Base-by-base conservation (phyloP, 345 rosid species). In the Nasturtium officinale region DNA sequence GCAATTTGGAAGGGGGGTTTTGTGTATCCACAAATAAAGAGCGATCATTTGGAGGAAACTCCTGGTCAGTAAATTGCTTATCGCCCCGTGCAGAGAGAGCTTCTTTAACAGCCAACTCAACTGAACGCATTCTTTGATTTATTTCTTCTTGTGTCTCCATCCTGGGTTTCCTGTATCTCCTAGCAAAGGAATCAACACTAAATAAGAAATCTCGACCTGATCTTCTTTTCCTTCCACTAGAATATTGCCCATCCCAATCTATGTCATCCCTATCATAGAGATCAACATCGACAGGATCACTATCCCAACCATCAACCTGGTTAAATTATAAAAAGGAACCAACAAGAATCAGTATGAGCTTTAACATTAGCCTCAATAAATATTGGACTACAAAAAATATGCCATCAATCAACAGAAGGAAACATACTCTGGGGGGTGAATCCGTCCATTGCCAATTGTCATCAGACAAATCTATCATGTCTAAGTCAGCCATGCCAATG, bases 391-490 rank as follows among this genome's bases (percentile, higher is more conserved):
- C 40, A 21, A 71, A 62, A 42, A 38, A 25, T 23, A 74, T 69
- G 60, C 33, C 48, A 74, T 15, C 28, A 71, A 15, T 67, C 57
- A 63, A 38, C 9, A 47, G 6, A 15, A 58, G 47, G 63, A 62
- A 64, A 73, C 85, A 71, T 89, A 96, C 99, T 77, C 97, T 87
- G 30, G 97, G 83, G 5, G 99, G 98, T 67, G 99, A 96, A 78
- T 90, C 98, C 11, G 87, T 87, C 99, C 99, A 90, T 59, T 90
- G 98, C 97, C 97, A 96, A 72, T 90, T 91, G 67, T 96, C 99
- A 74, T 92, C 98, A 6, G 85, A 80, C 74, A 85, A 84, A 75
- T 92, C 99, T 67, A 86, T 81, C 91, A 86, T 86, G 77, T 85
- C 86, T 48, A 84, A 77, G 69, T 90, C 97, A 21, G 86, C 79